These are phyloP conservation scores for Clavispora fructus DNA, from an alignment of 805 yeast species.

Conservation along the genomic window DNA sequence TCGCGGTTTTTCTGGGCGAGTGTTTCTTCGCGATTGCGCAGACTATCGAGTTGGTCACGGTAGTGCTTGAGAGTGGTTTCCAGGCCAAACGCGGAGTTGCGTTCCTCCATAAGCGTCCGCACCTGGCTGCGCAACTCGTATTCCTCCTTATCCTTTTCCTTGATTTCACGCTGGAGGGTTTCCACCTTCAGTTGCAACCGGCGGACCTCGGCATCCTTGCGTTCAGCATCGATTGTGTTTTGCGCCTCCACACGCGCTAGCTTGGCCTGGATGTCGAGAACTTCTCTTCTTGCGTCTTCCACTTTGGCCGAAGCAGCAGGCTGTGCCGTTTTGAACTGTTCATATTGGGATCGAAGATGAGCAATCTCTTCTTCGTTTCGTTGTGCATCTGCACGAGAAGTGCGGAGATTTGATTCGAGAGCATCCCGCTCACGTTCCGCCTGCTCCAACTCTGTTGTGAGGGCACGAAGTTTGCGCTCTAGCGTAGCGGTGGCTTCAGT, in stretches of 20 bases:
- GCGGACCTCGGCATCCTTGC: constrained; percentile 5
- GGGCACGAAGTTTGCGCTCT: background rate
- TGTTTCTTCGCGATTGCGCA: constrained; percentile 16
- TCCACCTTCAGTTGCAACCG: constrained; percentile 15
- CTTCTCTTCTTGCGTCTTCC: constrained; percentile 5
- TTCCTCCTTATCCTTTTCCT: constrained; percentile 21
- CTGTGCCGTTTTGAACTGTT: background rate
- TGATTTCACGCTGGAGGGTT: constrained; percentile 15
- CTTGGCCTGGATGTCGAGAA: constrained; percentile 5
- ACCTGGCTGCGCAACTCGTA: constrained; percentile 18
- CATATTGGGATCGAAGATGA: background rate
- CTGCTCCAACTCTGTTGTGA: background rate
- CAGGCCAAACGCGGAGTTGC: constrained; percentile 10
- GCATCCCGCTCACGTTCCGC: constrained; percentile 4
- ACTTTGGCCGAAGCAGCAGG: constrained; percentile 2
- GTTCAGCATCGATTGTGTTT: constrained; percentile 4
- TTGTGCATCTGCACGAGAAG: background rate
- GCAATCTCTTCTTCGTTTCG: background rate
- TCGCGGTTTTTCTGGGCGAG: constrained; percentile 15
- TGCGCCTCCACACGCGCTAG: constrained; percentile 6
- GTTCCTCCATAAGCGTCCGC: constrained; percentile 16
- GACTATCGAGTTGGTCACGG: constrained; percentile 20
- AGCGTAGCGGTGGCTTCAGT: constrained; percentile 7
- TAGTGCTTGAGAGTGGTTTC: constrained; percentile 13
- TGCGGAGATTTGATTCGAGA: background rate